A percentile compares a stretch with the other conserved stretches of the same genome.
Conservation (phyloP, 1,139 yeast genomes). For the Zygosaccharomyces sapae region DNA sequence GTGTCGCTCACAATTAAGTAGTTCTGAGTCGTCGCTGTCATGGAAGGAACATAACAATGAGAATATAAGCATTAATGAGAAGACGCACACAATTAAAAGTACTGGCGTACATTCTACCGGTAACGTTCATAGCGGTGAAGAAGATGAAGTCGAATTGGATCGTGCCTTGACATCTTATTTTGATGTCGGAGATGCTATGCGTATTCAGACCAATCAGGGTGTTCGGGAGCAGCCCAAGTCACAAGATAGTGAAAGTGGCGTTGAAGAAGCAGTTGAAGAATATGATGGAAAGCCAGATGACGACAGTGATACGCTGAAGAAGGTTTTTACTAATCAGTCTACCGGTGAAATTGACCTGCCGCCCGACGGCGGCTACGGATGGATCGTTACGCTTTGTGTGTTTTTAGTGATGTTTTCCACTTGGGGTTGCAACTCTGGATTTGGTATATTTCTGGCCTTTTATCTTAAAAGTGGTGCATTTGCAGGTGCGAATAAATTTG, state of each 20-base stretch:
- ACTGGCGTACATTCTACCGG: no score
- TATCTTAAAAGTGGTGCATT: conserved; percentile 49
- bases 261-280: conserved; percentile 1
- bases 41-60: no score
- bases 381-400: conserved; percentile 60
- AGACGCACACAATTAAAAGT: no score
- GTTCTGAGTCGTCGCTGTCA: no score
- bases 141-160: conserved; percentile 17
- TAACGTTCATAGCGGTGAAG: no score
- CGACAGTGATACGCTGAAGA: conserved; percentile 25
- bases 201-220: conserved; percentile 19
- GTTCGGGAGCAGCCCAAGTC: no score
- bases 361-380: conserved; percentile 68
- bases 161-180: conserved; percentile 25
- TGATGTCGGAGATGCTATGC: conserved; percentile 33
- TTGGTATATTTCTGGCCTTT: conserved; percentile 61
- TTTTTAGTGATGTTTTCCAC: conserved; percentile 53
- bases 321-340: conserved; percentile 36
- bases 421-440: conserved; percentile 74
- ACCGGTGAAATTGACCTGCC: conserved; percentile 42
- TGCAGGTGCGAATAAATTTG: conserved; percentile 54
- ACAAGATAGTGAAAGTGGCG: background rate
- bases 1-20: no score
- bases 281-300: background rate
- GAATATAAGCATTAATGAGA: no score